Conservation (phyloP, 2,329 filamentous ascomycete species). For the Neopestalotiopsis clavispora region DNA sequence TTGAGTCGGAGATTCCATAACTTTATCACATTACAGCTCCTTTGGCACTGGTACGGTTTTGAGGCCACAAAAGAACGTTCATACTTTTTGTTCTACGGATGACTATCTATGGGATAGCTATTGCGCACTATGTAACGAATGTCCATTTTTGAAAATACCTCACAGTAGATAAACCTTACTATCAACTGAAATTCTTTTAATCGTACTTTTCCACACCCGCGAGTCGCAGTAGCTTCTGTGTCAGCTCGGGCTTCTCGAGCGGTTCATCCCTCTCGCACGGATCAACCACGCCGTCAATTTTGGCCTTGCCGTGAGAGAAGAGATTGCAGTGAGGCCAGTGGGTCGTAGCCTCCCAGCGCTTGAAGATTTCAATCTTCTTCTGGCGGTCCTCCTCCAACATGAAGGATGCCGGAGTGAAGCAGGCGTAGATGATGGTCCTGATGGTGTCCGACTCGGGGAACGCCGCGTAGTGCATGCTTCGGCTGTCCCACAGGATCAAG, state of each 20-base stretch:
- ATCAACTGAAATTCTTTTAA: too few species aligned
- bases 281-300: conserved; percentile 40
- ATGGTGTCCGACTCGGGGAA: conserved; percentile 40
- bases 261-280: conserved; percentile 42
- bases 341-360: conserved; percentile 39
- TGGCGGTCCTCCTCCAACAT: conserved; percentile 37
- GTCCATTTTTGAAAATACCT: too few species aligned
- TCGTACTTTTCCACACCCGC: conserved; percentile 34
- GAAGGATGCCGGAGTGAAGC: conserved; percentile 41
- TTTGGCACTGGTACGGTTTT: too few species aligned
- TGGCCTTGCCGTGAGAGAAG: conserved; percentile 34
- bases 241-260: conserved; percentile 41
- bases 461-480: conserved; percentile 50
- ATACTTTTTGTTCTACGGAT: too few species aligned
- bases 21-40: background rate
- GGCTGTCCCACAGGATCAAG: conserved; percentile 50
- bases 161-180: too few species aligned
- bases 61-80: too few species aligned
- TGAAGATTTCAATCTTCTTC: conserved; percentile 39
- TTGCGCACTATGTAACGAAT: too few species aligned
- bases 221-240: conserved; percentile 37
- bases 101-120: too few species aligned
- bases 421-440: conserved; percentile 41
- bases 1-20: background rate
- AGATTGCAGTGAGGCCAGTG: conserved; percentile 40